These are phyloP conservation scores for Ustilago xerochloae DNA, from an alignment of 1,284 basidiomycete genomes.

Conservation along the genomic window DNA sequence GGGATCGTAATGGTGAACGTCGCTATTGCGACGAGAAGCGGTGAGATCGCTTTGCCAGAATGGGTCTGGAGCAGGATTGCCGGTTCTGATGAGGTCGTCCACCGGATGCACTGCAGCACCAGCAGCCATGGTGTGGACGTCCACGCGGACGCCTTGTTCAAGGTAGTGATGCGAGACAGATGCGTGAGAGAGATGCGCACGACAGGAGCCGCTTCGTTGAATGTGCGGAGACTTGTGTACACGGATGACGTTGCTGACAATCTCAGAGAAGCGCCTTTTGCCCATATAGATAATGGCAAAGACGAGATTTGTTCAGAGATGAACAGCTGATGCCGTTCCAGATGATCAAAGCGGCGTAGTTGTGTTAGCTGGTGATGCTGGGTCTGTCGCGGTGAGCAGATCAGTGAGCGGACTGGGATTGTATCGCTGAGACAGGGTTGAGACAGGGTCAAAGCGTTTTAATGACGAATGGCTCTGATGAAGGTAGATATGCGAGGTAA, in stretches of 20 bases:
- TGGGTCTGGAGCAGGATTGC: conserved; percentile 10
- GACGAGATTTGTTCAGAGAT: background rate
- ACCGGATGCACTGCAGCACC: conserved; percentile 18
- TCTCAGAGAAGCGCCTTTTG: conserved; percentile 39
- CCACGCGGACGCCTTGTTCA: conserved; percentile 16
- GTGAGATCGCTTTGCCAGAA: conserved; percentile 23
- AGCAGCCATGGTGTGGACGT: conserved; percentile 31
- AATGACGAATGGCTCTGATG: background rate
- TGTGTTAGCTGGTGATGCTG: too few species aligned
- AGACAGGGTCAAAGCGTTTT: background rate
- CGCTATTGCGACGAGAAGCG: background rate
- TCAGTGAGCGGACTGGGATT: too few species aligned
- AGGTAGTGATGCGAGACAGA: background rate
- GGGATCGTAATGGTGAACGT: background rate
- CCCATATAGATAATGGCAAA: conserved; percentile 18
- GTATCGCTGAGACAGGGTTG: too few species aligned
- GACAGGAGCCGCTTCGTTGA: conserved; percentile 1
- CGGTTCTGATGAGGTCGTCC: conserved; percentile 27
- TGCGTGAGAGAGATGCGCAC: background rate
- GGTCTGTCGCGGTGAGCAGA: too few species aligned
- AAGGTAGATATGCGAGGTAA: background rate
- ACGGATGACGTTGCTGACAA: conserved; percentile 20
- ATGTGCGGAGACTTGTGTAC: conserved; percentile 9
- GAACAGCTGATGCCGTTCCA: background rate
- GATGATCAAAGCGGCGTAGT: background rate